Percentiles rank a stretch among this genome's conserved stretches.
These are phyloP conservation scores for Cyclocybe cylindracea DNA, from an alignment of 768 basidiomycete species.

Conservation along the genomic window DNA sequence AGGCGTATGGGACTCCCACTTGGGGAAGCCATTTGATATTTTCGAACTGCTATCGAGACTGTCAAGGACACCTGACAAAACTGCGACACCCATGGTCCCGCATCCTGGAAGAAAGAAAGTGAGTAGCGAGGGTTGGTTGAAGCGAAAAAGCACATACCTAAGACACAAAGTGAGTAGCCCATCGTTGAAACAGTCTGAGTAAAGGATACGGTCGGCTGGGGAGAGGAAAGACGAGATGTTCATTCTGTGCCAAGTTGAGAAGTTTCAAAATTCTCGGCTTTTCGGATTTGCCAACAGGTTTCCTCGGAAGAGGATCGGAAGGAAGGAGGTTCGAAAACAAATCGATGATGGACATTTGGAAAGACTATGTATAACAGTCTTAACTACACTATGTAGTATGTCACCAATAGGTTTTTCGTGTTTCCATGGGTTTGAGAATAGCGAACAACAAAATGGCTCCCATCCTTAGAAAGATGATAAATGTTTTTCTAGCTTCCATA, in stretches of 20 bases:
- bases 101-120: constrained; percentile 62
- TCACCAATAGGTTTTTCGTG: constrained; percentile 1
- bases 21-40: constrained; percentile 20
- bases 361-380: background rate
- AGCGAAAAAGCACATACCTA: constrained; percentile 50
- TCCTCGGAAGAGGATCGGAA: background rate
- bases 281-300: too few species aligned
- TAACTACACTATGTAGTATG: background rate
- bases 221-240: background rate
- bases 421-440: background rate
- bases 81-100: constrained; percentile 97
- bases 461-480: constrained; percentile 17
- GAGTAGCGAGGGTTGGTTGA: constrained; percentile 9
- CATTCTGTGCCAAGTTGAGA: background rate
- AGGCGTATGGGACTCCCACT: constrained; percentile 42
- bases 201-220: background rate
- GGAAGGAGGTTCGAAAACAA: too few species aligned
- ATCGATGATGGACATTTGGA: background rate
- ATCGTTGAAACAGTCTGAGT: constrained; percentile 37
- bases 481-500: constrained; percentile 77
- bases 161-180: constrained; percentile 91
- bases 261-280: background rate
- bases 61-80: constrained; percentile 89
- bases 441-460: constrained; percentile 17
- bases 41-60: constrained; percentile 60